Conservation (phyloP, 2,329 filamentous ascomycete species). For the Phaeosphaeria sp. region DNA sequence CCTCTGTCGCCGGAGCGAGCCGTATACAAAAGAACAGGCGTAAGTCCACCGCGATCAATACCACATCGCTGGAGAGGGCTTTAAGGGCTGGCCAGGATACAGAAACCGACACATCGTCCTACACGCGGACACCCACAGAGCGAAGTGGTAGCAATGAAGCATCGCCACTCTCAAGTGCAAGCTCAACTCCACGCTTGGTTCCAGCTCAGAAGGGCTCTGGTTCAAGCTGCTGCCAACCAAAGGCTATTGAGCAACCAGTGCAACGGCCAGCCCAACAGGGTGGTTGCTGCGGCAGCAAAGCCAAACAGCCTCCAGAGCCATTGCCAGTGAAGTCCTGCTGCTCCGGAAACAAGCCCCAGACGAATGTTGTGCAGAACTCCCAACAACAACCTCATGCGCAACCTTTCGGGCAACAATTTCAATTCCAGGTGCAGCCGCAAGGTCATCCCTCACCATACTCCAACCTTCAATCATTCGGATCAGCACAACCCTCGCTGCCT, state of each 20-base stretch:
- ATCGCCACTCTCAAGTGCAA: conserved; percentile 45
- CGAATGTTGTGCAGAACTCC: conserved; percentile 5
- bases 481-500: conserved; percentile 22
- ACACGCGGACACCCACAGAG: conserved; percentile 41
- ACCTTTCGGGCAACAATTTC: conserved; percentile 23
- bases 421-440: conserved; percentile 28
- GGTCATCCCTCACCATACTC: conserved; percentile 28
- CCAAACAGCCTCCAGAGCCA: conserved; percentile 22
- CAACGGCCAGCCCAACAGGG: conserved; percentile 16
- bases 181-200: conserved; percentile 44
- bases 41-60: conserved; percentile 37
- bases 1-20: conserved; percentile 29
- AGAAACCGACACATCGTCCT: conserved; percentile 42
- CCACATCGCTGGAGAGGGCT: conserved; percentile 41
- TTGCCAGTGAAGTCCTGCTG: conserved; percentile 41
- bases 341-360: conserved; percentile 26
- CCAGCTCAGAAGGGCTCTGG: conserved; percentile 33
- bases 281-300: conserved; percentile 41
- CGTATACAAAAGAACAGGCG: conserved; percentile 43
- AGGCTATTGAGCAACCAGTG: conserved; percentile 20
- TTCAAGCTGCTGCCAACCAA: conserved; percentile 44
- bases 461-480: conserved; percentile 22
- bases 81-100: conserved; percentile 40
- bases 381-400: conserved; percentile 11
- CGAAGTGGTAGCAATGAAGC: conserved; percentile 40